Evolutionary conservation across 2,329 filamentous ascomycete genomes (phyloP).

Genomic region (Dactylella cylindrospora): DNA sequence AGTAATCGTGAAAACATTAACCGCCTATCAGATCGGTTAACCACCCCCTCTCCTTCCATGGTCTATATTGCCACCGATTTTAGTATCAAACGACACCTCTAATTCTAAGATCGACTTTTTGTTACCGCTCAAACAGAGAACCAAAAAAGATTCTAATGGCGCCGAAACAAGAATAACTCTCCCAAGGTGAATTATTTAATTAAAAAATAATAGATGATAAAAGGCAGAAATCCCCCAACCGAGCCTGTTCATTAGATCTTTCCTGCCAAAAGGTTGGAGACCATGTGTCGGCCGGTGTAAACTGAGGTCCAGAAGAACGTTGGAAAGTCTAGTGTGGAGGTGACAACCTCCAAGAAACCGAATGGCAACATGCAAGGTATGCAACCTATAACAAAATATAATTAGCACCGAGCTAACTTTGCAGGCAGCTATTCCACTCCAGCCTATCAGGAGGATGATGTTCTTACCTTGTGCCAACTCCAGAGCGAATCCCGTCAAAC

Average conservation of each 20-base stretch:
- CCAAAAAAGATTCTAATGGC: neutral
- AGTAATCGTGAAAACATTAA: too few species aligned
- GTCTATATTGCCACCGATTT: too few species aligned
- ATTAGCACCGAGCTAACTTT: neutral
- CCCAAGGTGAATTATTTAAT: too few species aligned
- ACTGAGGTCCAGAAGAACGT: constrained; percentile 77
- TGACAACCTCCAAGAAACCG: constrained; percentile 78
- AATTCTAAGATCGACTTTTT: constrained; percentile 5
- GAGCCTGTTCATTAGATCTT: constrained; percentile 62
- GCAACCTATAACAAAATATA: constrained; percentile 62
- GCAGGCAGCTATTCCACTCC: constrained; percentile 51
- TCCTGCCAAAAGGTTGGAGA: constrained; percentile 67
- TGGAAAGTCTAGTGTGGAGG: constrained; percentile 79
- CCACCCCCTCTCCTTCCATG: too few species aligned
- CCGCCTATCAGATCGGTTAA: too few species aligned
- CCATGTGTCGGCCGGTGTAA: constrained; percentile 75
- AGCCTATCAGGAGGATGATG: neutral
- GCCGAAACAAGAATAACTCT: constrained; percentile 4
- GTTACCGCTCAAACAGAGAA: neutral
- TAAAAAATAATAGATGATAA: too few species aligned
- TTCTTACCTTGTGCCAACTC: constrained; percentile 65
- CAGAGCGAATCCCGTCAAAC: constrained; percentile 71
- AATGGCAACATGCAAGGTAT: constrained; percentile 92
- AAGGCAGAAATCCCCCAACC: too few species aligned
- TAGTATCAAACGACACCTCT: too few species aligned